phyloP scores from a whole-genome alignment of 1,284 basidiomycete species.

The Apiotrichum veenhuisii region DNA sequence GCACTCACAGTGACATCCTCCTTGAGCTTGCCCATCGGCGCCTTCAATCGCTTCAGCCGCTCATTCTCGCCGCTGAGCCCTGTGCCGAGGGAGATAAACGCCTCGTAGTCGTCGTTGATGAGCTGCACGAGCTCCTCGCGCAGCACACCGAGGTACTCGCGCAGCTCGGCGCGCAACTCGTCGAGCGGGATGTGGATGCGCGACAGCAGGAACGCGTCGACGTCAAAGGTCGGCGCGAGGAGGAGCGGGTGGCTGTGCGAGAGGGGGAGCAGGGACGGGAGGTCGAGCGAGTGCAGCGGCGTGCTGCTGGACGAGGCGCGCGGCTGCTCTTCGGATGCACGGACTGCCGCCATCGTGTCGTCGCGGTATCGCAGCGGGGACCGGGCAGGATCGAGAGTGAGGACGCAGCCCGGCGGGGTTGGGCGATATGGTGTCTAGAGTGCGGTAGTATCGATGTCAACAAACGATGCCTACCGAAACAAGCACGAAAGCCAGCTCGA shows the following conservation, averaged over 20 bases:
- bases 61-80: constrained; percentile 78
- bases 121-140: constrained; percentile 90
- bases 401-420: no score
- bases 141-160: constrained; percentile 74
- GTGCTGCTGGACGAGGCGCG: constrained; percentile 20
- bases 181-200: constrained; percentile 79
- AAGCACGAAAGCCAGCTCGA: no score
- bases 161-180: constrained; percentile 79
- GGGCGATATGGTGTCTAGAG: no score
- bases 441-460: no score
- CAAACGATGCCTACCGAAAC: no score
- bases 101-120: constrained; percentile 97
- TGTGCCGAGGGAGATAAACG: constrained; percentile 91
- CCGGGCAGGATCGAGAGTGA: no score
- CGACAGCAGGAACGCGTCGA: constrained; percentile 83
- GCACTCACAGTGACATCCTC: constrained; percentile 64
- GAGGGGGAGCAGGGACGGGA: constrained; percentile 72
- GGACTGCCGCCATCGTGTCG: no score
- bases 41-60: constrained; percentile 63
- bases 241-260: constrained; percentile 74
- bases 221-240: constrained; percentile 64
- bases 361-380: no score
- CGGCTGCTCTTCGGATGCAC: not conserved
- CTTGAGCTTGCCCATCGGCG: constrained; percentile 63
- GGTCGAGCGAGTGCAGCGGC: constrained; percentile 48